Conservation (phyloP, 192 early-diverging fungal genomes). For the Coemansia sp. region DNA sequence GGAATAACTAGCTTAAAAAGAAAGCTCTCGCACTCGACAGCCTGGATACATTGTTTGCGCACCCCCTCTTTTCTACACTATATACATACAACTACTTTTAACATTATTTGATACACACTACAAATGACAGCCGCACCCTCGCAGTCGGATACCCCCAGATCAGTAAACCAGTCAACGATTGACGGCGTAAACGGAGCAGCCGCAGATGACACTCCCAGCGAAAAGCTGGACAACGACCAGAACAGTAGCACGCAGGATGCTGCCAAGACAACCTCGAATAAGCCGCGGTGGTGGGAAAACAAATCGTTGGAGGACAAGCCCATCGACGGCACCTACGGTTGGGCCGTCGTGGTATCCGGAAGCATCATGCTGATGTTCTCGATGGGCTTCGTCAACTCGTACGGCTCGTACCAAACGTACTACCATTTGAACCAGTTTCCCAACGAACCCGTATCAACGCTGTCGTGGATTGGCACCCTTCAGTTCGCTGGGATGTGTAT, state of each 20-base stretch:
- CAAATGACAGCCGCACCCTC: neutral
- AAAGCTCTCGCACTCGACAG: no score
- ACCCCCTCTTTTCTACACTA: neutral
- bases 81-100: no score
- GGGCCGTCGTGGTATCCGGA: slow-evolving; percentile 54
- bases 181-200: no score
- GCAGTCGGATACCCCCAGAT: no score
- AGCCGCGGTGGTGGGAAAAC: slow-evolving; percentile 37
- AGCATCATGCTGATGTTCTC: slow-evolving; percentile 54
- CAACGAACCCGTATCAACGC: slow-evolving; percentile 38
- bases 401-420: slow-evolving; percentile 54
- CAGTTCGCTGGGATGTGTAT: slow-evolving; percentile 54
- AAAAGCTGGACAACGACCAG: no score
- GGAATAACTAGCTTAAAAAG: no score
- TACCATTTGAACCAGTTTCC: slow-evolving; percentile 34
- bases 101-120: neutral
- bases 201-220: no score
- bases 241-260: no score
- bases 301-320: slow-evolving; percentile 30
- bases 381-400: slow-evolving; percentile 58
- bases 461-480: slow-evolving; percentile 57
- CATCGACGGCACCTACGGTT: slow-evolving; percentile 43
- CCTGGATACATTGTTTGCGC: no score
- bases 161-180: no score
- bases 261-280: no score